These are phyloP conservation scores for Trichoderma cornu-damae DNA, from an alignment of 2,329 filamentous ascomycete genomes.

Conservation along the genomic window DNA sequence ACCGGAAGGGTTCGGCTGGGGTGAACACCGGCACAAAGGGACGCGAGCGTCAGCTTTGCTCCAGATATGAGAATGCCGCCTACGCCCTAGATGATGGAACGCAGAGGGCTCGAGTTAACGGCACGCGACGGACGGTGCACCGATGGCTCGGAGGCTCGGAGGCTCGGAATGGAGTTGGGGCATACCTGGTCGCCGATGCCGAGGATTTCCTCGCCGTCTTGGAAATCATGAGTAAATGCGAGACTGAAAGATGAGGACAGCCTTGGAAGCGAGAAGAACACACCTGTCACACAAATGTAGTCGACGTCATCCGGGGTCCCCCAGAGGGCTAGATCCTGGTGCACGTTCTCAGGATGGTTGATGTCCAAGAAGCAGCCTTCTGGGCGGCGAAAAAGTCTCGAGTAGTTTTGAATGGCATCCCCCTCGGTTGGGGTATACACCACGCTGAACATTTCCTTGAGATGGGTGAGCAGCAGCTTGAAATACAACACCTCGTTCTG, in stretches of 20 bases:
- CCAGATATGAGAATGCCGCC: slow-evolving; percentile 79
- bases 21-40: slow-evolving; percentile 80
- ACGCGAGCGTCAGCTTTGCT: slow-evolving; percentile 77
- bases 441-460: slow-evolving; percentile 85
- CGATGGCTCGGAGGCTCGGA: no score
- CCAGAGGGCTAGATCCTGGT: slow-evolving; percentile 63
- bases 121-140: background rate
- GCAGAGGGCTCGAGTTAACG: background rate
- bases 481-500: slow-evolving; percentile 84
- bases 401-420: slow-evolving; percentile 82
- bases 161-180: no score
- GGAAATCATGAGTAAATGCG: background rate
- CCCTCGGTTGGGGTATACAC: slow-evolving; percentile 90
- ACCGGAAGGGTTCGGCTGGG: slow-evolving; percentile 73
- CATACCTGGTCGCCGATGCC: slow-evolving; percentile 73
- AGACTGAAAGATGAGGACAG: background rate
- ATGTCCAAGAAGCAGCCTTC: slow-evolving; percentile 81
- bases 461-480: slow-evolving; percentile 55
- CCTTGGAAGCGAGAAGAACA: slow-evolving; percentile 23
- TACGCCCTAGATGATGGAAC: slow-evolving; percentile 50
- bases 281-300: slow-evolving; percentile 80
- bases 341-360: slow-evolving; percentile 59
- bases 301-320: slow-evolving; percentile 70
- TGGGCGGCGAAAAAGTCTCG: slow-evolving; percentile 67
- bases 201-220: slow-evolving; percentile 66